Base-by-base conservation (phyloP, 2,329 filamentous ascomycete species). In the Lithohypha guttulata region DNA sequence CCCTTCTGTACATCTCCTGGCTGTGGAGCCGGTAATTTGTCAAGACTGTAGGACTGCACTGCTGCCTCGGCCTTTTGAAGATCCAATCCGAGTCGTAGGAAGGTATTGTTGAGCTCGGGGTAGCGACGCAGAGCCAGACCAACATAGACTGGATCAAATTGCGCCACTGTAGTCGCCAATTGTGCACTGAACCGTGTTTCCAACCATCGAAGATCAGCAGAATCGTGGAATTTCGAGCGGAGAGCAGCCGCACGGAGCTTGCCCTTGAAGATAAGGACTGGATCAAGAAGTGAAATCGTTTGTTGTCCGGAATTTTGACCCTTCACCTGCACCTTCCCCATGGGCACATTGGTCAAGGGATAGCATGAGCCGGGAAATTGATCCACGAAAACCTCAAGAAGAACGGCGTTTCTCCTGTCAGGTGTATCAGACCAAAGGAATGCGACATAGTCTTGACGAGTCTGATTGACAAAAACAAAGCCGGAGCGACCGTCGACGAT, bases 221-320 rank as follows among this genome's bases (percentile, higher is more conserved):
- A 43, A 42, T 54, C 51, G 38, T 49, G 45, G 38, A 42, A 45
- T 39, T 51, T 51, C 4, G 30, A 34, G 22, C 51, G 44, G 20
- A 44, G 46, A 14, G 50, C 48, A 17, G 48, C 48, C 9, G 46
- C 50, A 21, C 46, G 45, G 14, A 52, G 41, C 34, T 53, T 53
- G 23, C 48, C 50, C 42, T 54, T 52, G 48, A 50, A 53, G 10
- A 53, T 29, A 32, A 47, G 41, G 32, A 51, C 44, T 22, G 49
- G 46, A 31, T 52, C 49, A 21, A 53, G 38, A 40, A 52, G 27
- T 14, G 49, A 48, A 23, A 46, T 48, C 13, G 43, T 41, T 32
- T 41, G 42, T 13, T 32, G 31, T 19, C 39, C 41, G 26, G 34
- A 31, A 9, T 22, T 32, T 29, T 46, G 42, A 18, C 44, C 45